Evolutionary conservation across 768 basidiomycete genomes (phyloP).

Genomic region (Suillus subalutaceus): DNA sequence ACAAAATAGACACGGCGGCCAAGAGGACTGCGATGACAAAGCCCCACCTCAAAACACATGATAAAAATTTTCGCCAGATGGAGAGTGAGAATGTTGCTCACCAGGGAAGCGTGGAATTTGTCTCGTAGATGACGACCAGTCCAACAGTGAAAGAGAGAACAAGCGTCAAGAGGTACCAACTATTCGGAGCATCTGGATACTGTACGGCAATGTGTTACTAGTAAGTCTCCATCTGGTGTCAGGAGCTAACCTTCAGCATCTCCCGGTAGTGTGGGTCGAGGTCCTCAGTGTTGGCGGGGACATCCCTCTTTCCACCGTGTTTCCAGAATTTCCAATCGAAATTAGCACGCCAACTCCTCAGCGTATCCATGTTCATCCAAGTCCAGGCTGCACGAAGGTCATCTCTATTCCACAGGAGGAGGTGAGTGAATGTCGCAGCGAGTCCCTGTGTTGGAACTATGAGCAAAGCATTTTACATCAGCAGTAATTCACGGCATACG

Average conservation of each 20-base stretch:
- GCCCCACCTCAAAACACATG: slow-evolving; percentile 41
- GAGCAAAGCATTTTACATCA: background rate
- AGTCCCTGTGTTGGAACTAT: slow-evolving; percentile 44
- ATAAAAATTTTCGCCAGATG: background rate
- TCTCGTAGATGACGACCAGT: slow-evolving; percentile 56
- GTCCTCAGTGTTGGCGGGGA: slow-evolving; percentile 40
- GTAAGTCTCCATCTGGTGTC: slow-evolving; percentile 20
- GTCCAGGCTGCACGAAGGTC: slow-evolving; percentile 50
- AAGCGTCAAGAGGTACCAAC: slow-evolving; percentile 35
- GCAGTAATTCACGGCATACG: background rate
- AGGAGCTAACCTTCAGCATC: slow-evolving; percentile 43
- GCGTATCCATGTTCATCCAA: slow-evolving; percentile 42
- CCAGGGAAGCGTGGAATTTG: slow-evolving; percentile 60
- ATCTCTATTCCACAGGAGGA: slow-evolving; percentile 55
- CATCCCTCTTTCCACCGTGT: slow-evolving; percentile 18
- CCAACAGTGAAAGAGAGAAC: slow-evolving; percentile 47
- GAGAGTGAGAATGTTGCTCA: slow-evolving; percentile 22
- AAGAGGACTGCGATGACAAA: slow-evolving; percentile 56
- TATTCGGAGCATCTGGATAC: slow-evolving; percentile 38
- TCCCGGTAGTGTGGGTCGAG: slow-evolving; percentile 58
- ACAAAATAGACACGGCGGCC: slow-evolving; percentile 50
- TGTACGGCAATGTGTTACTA: slow-evolving; percentile 5
- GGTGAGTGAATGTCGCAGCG: slow-evolving; percentile 53
- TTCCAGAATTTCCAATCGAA: slow-evolving; percentile 45
- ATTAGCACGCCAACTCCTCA: slow-evolving; percentile 33